Base-by-base conservation (phyloP, 1,284 basidiomycete genomes). In the Leccinum subrobustum region DNA sequence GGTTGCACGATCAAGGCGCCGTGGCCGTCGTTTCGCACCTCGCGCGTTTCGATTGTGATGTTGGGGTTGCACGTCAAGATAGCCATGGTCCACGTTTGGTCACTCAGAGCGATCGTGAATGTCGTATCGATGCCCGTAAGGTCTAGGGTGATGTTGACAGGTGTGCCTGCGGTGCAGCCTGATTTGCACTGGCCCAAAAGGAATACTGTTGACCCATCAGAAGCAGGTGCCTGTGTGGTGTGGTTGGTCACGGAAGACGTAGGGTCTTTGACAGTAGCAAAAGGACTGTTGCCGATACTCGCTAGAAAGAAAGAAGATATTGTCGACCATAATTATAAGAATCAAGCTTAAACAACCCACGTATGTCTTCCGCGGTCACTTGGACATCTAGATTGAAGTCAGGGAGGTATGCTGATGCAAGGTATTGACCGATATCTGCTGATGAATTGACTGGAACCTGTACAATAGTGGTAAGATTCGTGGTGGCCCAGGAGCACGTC, bases 201-300 rank as follows among this genome's bases (percentile, higher is more conserved):
- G n/a, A 70, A 69, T 6, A 73, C 57, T 0, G 64, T 63, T 25
- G 70, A 66, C 9, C 70, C 69, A 51, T 66, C 67, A 6, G 69
- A 54, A 3, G 61, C n/a, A 2, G 29, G 54, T 2, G 58, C 62
- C 0, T 59, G 58, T 23, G 67, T 73, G 6, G 58, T 71, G 14
- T 73, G 67, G 51, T 71, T 73, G n/a, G 20, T 50, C 53, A 73
- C 58, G 1, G 1, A 0, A 18, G 0, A 1, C 1, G 29, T 61
- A 3, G 69, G 67, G n/a, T 63, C 25, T 48, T 58, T 52, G 4
- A 70, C 42, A 1, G 4, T 11, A 6, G 63, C 60, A n/a, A 64
- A 63, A 42, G 60, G 33, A 20, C 20, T 42, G 11, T 23, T 4
- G 2, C 8, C 37, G 29, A 6, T 0, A 7, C 20, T 16, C 4